These are phyloP conservation scores for Pulicaria dysenterica DNA, from an alignment of 129 eudicot genomes.

Conservation along the genomic window DNA sequence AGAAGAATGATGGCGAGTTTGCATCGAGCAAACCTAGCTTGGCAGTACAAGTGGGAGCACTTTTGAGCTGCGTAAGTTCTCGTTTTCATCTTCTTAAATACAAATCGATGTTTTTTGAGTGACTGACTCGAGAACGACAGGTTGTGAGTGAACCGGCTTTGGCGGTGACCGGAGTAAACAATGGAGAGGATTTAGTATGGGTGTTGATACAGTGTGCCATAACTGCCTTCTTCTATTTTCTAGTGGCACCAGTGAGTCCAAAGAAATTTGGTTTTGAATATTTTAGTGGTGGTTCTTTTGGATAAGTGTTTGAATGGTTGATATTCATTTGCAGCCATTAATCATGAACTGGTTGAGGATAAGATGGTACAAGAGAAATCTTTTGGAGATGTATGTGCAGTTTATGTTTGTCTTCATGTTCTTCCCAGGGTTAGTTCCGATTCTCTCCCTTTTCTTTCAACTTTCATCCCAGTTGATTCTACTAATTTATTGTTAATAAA, in stretches of 20 bases:
- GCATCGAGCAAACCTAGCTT: slow-evolving; percentile 32
- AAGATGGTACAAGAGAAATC: slow-evolving; percentile 83
- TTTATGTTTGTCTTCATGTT: slow-evolving; percentile 91
- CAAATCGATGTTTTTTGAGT: slow-evolving; percentile 5
- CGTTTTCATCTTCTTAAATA: slow-evolving; percentile 2
- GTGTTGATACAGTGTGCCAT: slow-evolving; percentile 56
- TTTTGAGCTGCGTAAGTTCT: slow-evolving; percentile 57
- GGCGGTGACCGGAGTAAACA: slow-evolving; percentile 74
- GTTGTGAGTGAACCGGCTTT: slow-evolving; percentile 74
- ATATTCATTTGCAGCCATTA: slow-evolving; percentile 64
- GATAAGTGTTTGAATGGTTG: slow-evolving; percentile 31
- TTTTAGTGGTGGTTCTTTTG: not conserved
- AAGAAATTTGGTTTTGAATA: not conserved
- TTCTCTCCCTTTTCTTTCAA: not conserved
- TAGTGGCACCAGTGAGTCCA: slow-evolving; percentile 72
- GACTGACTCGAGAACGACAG: slow-evolving; percentile 19
- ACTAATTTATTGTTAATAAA: not conserved
- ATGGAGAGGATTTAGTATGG: slow-evolving; percentile 61
- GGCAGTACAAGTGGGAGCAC: slow-evolving; percentile 63
- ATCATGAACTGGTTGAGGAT: slow-evolving; percentile 90
- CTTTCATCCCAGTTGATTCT: not conserved
- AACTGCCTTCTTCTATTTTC: slow-evolving; percentile 65
- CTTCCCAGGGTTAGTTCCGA: slow-evolving; percentile 83
- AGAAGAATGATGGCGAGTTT: slow-evolving; percentile 21
- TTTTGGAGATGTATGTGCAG: slow-evolving; percentile 87